Conservation (phyloP, 1,284 basidiomycete genomes). For the Meripilus lineatus region DNA sequence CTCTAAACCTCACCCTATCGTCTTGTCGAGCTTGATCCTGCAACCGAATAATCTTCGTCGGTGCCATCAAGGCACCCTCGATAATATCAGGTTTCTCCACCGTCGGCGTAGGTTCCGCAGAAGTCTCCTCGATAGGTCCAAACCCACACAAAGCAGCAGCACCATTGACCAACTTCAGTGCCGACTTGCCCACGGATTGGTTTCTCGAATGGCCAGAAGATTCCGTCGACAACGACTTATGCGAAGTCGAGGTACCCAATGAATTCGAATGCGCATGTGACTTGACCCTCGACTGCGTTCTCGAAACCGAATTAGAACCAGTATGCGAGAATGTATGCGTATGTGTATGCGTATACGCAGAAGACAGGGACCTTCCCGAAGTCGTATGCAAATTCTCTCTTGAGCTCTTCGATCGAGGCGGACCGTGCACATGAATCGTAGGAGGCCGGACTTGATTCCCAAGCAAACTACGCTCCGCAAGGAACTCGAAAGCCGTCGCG, state of each 20-base stretch:
- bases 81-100: slow-evolving; percentile 33
- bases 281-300: slow-evolving; percentile 27
- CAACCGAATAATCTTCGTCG: slow-evolving; percentile 39
- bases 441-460: slow-evolving; percentile 57
- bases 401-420: slow-evolving; percentile 7
- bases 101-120: slow-evolving; percentile 19
- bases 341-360: slow-evolving; percentile 9
- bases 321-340: slow-evolving; percentile 28
- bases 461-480: slow-evolving; percentile 57
- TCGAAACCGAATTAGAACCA: slow-evolving; percentile 41
- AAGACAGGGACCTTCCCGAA: slow-evolving; percentile 5
- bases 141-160: slow-evolving; percentile 34
- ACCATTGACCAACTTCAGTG: slow-evolving; percentile 38
- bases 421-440: slow-evolving; percentile 31
- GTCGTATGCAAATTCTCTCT: neutral
- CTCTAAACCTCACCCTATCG: slow-evolving; percentile 8
- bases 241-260: slow-evolving; percentile 24
- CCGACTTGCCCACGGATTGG: slow-evolving; percentile 56
- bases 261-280: slow-evolving; percentile 29
- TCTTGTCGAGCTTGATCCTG: slow-evolving; percentile 19
- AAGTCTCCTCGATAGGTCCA: slow-evolving; percentile 13
- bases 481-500: slow-evolving; percentile 38
- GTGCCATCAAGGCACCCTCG: slow-evolving; percentile 39
- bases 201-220: slow-evolving; percentile 44
- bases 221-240: slow-evolving; percentile 36